Evolutionary conservation across 306 rosid genomes (phyloP).

Genomic region (Crotalaria pallida): DNA sequence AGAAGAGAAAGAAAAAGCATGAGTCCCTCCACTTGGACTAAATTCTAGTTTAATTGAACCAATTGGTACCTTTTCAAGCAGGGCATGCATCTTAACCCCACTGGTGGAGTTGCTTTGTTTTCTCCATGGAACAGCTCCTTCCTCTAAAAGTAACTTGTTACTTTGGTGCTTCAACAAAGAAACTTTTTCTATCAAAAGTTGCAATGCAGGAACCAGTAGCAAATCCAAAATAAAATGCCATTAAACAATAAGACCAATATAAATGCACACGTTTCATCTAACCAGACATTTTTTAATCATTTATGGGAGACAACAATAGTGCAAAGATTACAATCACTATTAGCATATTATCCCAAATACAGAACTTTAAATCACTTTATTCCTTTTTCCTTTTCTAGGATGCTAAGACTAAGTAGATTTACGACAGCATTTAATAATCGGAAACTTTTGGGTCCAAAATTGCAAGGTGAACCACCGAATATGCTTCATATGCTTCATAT

Average conservation of each 20-base stretch:
- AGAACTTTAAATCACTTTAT: constrained; percentile 9
- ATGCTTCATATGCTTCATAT: constrained; percentile 9
- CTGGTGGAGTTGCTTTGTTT: constrained; percentile 37
- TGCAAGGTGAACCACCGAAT: constrained; percentile 14
- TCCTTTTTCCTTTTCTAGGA: neutral
- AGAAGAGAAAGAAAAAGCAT: constrained; percentile 26
- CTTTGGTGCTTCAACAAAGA: constrained; percentile 31
- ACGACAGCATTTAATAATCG: neutral
- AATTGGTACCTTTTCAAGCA: constrained; percentile 35
- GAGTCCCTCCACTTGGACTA: constrained; percentile 31
- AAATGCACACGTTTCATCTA: constrained; percentile 17
- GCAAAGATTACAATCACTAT: constrained; percentile 14
- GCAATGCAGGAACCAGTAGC: constrained; percentile 24
- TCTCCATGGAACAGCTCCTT: constrained; percentile 28
- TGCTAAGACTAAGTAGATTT: constrained; percentile 15
- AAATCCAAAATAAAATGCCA: constrained; percentile 22
- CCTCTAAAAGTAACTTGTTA: constrained; percentile 30
- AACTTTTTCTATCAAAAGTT: constrained; percentile 45
- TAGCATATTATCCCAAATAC: neutral
- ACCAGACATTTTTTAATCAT: constrained; percentile 3
- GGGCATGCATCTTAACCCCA: constrained; percentile 34
- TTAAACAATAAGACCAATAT: constrained; percentile 1
- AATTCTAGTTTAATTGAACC: constrained; percentile 28
- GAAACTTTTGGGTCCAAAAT: constrained; percentile 1
- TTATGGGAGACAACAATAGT: neutral